phyloP scores from a whole-genome alignment of 148 eudicot genomes.

The Suaeda aralocaspica region DNA sequence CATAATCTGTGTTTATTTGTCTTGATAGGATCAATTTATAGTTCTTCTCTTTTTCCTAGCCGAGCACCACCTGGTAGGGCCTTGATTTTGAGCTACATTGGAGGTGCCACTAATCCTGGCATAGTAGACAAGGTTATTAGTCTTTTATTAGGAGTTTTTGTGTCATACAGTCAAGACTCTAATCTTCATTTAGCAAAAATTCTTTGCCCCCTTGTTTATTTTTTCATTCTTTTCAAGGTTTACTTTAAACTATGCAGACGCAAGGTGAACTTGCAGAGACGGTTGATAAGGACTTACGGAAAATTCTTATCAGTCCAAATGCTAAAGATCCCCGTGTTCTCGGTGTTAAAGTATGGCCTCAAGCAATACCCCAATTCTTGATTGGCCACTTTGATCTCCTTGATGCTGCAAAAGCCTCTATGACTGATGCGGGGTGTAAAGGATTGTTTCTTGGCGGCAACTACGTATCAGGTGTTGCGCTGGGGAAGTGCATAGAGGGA shows the following conservation, averaged over 20 bases:
- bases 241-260: slow-evolving; percentile 34
- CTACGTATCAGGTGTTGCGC: slow-evolving; percentile 80
- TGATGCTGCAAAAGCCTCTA: slow-evolving; percentile 54
- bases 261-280: slow-evolving; percentile 61
- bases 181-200: background rate
- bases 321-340: slow-evolving; percentile 56
- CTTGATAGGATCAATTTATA: slow-evolving; percentile 71
- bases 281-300: slow-evolving; percentile 74
- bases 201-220: background rate
- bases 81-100: slow-evolving; percentile 74
- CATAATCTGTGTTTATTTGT: background rate
- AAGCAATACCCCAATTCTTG: slow-evolving; percentile 77
- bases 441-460: slow-evolving; percentile 83
- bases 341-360: slow-evolving; percentile 77
- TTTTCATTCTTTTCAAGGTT: background rate
- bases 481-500: slow-evolving; percentile 81
- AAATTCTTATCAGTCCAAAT: slow-evolving; percentile 60
- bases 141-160: background rate
- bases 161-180: background rate
- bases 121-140: slow-evolving; percentile 63
- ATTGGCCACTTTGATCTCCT: slow-evolving; percentile 72
- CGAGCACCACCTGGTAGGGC: slow-evolving; percentile 82
- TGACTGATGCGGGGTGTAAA: slow-evolving; percentile 36
- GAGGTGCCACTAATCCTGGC: slow-evolving; percentile 77
- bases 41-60: slow-evolving; percentile 82